phyloP scores from a whole-genome alignment of 805 yeast genomes.

The Yarrowia sp. region DNA sequence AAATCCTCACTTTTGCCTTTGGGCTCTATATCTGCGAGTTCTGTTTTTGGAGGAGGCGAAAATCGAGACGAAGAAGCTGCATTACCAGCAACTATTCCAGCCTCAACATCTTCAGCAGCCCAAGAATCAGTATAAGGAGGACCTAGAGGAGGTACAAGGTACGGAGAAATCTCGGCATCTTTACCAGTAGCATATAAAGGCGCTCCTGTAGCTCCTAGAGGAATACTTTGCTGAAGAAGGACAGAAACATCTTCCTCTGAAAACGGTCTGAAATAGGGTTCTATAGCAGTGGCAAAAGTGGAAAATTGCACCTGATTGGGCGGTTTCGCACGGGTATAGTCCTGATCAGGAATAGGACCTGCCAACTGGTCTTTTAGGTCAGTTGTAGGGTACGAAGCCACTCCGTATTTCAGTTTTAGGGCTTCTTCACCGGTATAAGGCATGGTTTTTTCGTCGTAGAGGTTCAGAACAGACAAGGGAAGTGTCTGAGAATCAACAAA shows the following conservation, averaged over 20 bases:
- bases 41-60: conserved; percentile 38
- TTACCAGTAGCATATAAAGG: conserved; percentile 41
- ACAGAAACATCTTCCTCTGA: conserved; percentile 79
- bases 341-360: conserved; percentile 83
- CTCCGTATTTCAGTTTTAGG: conserved; percentile 74
- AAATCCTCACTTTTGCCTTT: conserved; percentile 59
- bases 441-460: conserved; percentile 59
- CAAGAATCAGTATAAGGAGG: conserved; percentile 78
- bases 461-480: conserved; percentile 65
- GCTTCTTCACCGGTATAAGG: conserved; percentile 72
- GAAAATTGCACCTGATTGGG: conserved; percentile 88
- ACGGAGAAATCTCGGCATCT: conserved; percentile 52
- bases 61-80: conserved; percentile 32
- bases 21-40: conserved; percentile 42
- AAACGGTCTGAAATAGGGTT: conserved; percentile 75
- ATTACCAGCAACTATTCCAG: conserved; percentile 14
- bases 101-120: conserved; percentile 70
- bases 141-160: conserved; percentile 80
- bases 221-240: conserved; percentile 57
- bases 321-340: conserved; percentile 79
- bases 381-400: conserved; percentile 80
- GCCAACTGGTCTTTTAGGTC: conserved; percentile 77
- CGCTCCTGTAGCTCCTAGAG: conserved; percentile 43
- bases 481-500: conserved; percentile 68
- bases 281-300: conserved; percentile 81